Evolutionary conservation across 257 asterid species (phyloP).

Genomic region (Solanum dulcamara): DNA sequence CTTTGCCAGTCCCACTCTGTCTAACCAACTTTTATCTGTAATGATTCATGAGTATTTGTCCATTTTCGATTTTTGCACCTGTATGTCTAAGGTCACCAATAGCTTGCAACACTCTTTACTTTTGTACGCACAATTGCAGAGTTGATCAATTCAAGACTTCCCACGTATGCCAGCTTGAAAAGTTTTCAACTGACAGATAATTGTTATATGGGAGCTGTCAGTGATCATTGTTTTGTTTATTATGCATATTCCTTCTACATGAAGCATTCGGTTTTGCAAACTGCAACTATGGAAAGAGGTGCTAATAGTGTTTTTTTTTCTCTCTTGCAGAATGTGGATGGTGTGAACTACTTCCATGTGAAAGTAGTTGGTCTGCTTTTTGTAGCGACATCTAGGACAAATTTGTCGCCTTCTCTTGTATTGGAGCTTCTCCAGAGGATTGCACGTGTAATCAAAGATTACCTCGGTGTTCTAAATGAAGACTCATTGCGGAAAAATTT

Average conservation of each 20-base stretch:
- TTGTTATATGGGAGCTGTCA: neutral
- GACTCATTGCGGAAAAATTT: slow-evolving; percentile 89
- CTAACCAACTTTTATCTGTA: neutral
- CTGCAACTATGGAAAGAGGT: neutral
- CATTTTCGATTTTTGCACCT: neutral
- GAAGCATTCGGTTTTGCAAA: neutral
- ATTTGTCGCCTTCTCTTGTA: slow-evolving; percentile 84
- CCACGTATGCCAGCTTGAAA: neutral
- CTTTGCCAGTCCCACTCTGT: neutral
- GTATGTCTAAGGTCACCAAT: neutral
- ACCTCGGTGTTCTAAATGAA: slow-evolving; percentile 91
- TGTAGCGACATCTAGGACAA: slow-evolving; percentile 87
- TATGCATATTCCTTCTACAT: neutral
- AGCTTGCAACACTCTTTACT: neutral
- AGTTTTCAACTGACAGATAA: neutral
- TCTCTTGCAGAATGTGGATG: slow-evolving; percentile 70
- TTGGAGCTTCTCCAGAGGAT: slow-evolving; percentile 96
- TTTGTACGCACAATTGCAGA: neutral
- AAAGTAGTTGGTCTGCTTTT: slow-evolving; percentile 92
- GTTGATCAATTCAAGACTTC: neutral
- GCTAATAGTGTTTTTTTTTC: slow-evolving; percentile 16
- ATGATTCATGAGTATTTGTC: neutral
- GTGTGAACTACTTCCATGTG: slow-evolving; percentile 96
- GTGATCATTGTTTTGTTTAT: neutral
- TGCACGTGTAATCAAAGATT: slow-evolving; percentile 96